Evolutionary conservation across 2,329 filamentous ascomycete species (phyloP).

Genomic region (Arachnopeziza araneosa): DNA sequence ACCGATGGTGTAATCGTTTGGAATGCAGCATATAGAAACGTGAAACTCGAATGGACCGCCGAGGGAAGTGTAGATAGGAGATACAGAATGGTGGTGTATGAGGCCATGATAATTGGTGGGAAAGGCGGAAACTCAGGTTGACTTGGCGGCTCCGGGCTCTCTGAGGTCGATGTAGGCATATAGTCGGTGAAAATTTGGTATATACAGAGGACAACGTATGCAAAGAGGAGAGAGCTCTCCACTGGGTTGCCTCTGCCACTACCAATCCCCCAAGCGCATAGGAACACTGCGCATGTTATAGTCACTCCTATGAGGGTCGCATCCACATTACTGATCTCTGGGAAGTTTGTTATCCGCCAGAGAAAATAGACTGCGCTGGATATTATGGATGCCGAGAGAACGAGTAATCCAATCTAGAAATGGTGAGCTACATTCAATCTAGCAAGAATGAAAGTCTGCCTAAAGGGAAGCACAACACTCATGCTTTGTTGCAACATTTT

Average conservation of each 20-base stretch:
- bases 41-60: conserved; percentile 76
- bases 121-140: conserved; percentile 94
- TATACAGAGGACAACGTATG: conserved; percentile 96
- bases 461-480: neutral
- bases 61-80: conserved; percentile 77
- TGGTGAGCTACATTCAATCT: conserved; percentile 9
- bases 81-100: conserved; percentile 86
- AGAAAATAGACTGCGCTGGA: conserved; percentile 94
- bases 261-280: conserved; percentile 90
- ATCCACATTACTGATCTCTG: conserved; percentile 86
- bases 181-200: conserved; percentile 99
- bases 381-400: conserved; percentile 84
- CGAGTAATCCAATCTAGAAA: conserved; percentile 75
- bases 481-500: neutral
- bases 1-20: conserved; percentile 94
- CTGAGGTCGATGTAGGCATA: conserved; percentile 62
- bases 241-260: conserved; percentile 92
- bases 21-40: conserved; percentile 84
- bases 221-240: conserved; percentile 90
- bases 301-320: conserved; percentile 88
- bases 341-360: conserved; percentile 90
- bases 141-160: conserved; percentile 45
- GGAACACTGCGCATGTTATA: conserved; percentile 86
- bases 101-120: conserved; percentile 96
- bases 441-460: neutral